Evolutionary conservation across 495 filamentous ascomycete species (phyloP), one percentile per base, ranked within the genome.

Genomic region (Trichoderma reesei): DNA sequence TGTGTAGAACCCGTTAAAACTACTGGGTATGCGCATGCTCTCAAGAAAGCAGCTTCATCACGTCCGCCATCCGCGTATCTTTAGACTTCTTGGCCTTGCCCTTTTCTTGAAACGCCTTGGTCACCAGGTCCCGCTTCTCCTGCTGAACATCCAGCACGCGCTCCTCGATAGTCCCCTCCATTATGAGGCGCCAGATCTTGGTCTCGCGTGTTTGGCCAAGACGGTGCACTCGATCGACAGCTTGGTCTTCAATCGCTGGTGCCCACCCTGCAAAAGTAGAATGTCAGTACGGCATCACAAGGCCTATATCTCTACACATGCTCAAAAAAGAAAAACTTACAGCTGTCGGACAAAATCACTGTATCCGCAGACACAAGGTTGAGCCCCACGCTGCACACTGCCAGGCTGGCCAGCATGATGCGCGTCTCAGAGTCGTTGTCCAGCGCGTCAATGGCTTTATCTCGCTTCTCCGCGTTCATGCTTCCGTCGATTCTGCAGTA

Each of bases 171-270:
- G 82, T 90, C 18, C 80, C 84, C 63, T 96, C 88, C 81, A 96
- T 88, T 0, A 96, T 83, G 6, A 96, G 75, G 63, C 91, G 79
- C 82, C 88, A 93, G 5, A 96, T 89, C 1, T 85, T 90, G 0
- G 86, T 89, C 66, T 86, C 83, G 38, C 87, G 79, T 63, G 80
- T 92, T 75, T 98, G 92, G 3, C 92, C 92, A 0, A 96, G 82
- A 4, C 92, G 80, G 67, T 96, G 90, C 18, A 96, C 92, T 1
- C 92, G 86, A 70, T 98, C 92, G 3, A 96, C 83, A 34, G 92
- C 92, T 69, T 98, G 92, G 69, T 96, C 91, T 73, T 98, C 92
- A 65, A 96, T 92, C 0, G 91, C 92, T 0, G 91, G 90, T 3
- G 91, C 91, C 91, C 92, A 96, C 92, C 91, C 74, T 76, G 33